Evolutionary conservation across 352 stramenopile genomes (phyloP).

Genomic region (Globisporangium splendens): DNA sequence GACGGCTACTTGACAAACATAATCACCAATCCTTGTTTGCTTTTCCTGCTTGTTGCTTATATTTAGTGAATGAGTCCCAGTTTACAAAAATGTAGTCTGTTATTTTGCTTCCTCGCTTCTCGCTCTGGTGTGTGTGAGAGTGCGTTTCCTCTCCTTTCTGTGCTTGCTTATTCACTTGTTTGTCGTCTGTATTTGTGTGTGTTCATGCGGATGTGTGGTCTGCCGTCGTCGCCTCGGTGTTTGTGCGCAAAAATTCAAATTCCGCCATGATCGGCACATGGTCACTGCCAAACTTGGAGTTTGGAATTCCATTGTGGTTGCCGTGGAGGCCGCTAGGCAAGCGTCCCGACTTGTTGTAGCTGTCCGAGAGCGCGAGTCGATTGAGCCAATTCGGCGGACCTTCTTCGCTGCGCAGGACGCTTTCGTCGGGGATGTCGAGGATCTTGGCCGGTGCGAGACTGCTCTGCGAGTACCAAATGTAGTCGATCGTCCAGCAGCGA

Average conservation of each 20-base stretch:
- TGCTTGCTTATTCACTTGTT: not conserved
- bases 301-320: conserved; percentile 88
- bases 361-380: conserved; percentile 63
- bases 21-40: no score
- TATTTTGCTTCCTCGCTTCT: not conserved
- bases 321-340: conserved; percentile 58
- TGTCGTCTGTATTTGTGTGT: not conserved
- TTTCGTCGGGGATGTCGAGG: conserved; percentile 75
- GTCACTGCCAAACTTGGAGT: conserved; percentile 81
- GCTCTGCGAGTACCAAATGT: conserved; percentile 83
- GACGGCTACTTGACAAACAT: no score
- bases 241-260: conserved; percentile 65
- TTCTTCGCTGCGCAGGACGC: conserved; percentile 60
- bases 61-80: no score
- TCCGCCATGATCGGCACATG: conserved; percentile 86
- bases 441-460: conserved; percentile 56
- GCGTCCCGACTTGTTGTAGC: conserved; percentile 56
- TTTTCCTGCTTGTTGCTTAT: no score
- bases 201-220: not conserved
- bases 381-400: conserved; percentile 79
- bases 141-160: no score
- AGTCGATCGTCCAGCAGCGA: conserved; percentile 87
- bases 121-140: no score
- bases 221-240: conserved; percentile 12
- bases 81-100: no score